Conservation (phyloP, 2,329 filamentous ascomycete genomes). For the Davidsoniella virescens region DNA sequence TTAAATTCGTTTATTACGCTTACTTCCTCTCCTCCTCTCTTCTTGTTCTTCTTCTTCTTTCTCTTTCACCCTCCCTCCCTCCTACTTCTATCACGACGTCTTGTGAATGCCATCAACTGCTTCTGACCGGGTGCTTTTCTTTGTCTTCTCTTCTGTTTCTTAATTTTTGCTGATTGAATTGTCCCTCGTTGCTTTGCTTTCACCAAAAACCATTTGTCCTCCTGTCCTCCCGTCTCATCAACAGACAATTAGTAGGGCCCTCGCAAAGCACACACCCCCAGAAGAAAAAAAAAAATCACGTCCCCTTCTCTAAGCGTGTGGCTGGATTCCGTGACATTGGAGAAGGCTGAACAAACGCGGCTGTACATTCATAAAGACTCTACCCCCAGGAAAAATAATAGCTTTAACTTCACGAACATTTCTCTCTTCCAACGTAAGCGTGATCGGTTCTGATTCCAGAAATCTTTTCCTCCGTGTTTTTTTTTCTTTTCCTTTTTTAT, state of each 20-base stretch:
- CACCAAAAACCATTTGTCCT: neutral
- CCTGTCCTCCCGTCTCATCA: neutral
- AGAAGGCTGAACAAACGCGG: constrained; percentile 9
- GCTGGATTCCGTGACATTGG: constrained; percentile 10
- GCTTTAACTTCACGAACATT: neutral
- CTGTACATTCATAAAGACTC: neutral
- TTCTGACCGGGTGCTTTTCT: neutral
- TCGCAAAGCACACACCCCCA: too few relatives aligned
- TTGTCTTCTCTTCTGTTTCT: constrained; percentile 14
- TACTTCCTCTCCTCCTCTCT: neutral
- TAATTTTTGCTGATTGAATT: too few relatives aligned
- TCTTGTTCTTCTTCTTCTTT: constrained; percentile 5
- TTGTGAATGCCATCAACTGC: neutral
- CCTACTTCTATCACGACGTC: neutral
- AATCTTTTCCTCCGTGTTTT: neutral
- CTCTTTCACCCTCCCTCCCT: neutral
- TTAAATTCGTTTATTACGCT: too few relatives aligned
- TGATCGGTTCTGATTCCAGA: too few relatives aligned
- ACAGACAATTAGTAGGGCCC: neutral
- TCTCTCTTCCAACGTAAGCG: too few relatives aligned
- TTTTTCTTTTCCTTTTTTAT: neutral
- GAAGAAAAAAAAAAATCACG: neutral
- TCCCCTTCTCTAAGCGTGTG: constrained; percentile 7
- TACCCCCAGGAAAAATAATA: neutral
- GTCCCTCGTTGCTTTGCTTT: neutral